Evolutionary conservation across 2,329 filamentous ascomycete genomes (phyloP).

Genomic region (Colletotrichum echinochloae): DNA sequence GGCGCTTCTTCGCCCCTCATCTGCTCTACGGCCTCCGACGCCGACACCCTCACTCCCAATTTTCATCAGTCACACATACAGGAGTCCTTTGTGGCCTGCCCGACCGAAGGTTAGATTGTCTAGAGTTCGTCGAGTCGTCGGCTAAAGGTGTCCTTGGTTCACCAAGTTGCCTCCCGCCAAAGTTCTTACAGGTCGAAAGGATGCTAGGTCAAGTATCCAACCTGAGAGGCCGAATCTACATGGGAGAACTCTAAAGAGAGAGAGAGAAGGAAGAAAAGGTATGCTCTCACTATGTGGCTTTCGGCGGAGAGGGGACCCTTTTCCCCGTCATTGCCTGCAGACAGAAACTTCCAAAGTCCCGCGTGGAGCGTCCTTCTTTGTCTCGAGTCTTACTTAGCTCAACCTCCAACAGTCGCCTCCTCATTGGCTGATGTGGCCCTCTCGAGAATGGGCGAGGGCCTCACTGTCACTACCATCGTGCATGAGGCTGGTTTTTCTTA

Average conservation of each 20-base stretch:
- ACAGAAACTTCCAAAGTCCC: background rate
- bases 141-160: constrained; percentile 1
- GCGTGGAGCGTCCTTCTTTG: constrained; percentile 17
- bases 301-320: background rate
- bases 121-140: constrained; percentile 18
- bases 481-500: constrained; percentile 26
- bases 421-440: constrained; percentile 16
- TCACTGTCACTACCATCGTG: constrained; percentile 30
- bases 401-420: background rate
- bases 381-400: constrained; percentile 35
- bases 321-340: background rate
- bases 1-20: constrained; percentile 5
- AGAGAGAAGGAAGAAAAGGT: background rate
- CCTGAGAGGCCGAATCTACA: background rate
- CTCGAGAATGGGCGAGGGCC: constrained; percentile 21
- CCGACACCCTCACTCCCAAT: background rate
- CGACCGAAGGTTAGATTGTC: constrained; percentile 1
- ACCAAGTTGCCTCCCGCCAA: background rate
- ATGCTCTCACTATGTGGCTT: background rate
- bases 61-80: background rate
- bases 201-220: background rate
- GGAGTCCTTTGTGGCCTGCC: constrained; percentile 5
- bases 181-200: constrained; percentile 3
- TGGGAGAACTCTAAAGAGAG: background rate
- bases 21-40: background rate